phyloP scores from a whole-genome alignment of 345 rosid genomes.

The Eucalyptus coolabah region DNA sequence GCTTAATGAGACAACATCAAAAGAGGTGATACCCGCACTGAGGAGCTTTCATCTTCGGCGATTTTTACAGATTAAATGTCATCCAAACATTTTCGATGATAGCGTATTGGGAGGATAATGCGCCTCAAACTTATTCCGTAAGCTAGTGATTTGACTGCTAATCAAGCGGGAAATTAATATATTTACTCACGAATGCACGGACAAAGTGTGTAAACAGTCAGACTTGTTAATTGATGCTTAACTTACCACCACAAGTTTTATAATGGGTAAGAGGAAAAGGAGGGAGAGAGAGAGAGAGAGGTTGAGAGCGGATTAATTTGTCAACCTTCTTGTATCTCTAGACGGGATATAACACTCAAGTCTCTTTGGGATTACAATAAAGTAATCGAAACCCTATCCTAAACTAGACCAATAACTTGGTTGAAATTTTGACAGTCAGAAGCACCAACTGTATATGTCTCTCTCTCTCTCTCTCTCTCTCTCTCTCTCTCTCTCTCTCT shows the following conservation, averaged over 20 bases:
- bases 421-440: background rate
- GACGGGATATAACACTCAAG: background rate
- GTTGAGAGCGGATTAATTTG: background rate
- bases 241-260: background rate
- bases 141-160: background rate
- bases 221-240: background rate
- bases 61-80: background rate
- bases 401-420: background rate
- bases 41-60: background rate
- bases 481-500: background rate
- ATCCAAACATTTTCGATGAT: background rate
- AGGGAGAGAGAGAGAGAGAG: background rate
- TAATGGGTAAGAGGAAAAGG: background rate
- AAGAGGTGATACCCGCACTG: background rate
- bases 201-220: background rate
- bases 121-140: background rate
- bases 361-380: background rate
- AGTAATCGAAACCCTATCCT: background rate
- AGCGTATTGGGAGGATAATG: background rate
- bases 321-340: background rate
- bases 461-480: background rate
- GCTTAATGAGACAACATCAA: background rate
- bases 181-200: background rate
- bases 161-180: background rate
- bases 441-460: background rate